Evolutionary conservation across 2,329 filamentous ascomycete species (phyloP).

Genomic region (Didymella exigua): DNA sequence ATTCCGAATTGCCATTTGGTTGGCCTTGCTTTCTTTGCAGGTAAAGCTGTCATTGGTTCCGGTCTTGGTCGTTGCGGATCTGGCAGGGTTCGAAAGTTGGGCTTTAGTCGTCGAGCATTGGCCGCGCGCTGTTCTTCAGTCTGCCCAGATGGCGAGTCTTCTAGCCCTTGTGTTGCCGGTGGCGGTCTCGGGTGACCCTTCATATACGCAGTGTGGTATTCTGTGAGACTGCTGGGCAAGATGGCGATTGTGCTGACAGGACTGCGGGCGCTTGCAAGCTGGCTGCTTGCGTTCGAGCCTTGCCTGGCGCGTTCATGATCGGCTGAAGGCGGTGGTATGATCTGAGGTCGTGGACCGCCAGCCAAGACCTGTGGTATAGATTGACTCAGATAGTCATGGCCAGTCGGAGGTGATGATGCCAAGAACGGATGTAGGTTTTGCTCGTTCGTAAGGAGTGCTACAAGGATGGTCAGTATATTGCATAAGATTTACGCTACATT

Average conservation of each 20-base stretch:
- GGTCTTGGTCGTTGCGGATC: conserved; percentile 63
- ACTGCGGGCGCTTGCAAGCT: conserved; percentile 44
- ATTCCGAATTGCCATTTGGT: conserved; percentile 99
- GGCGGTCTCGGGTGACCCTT: conserved; percentile 61
- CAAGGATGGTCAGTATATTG: conserved; percentile 21
- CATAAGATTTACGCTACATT: background rate
- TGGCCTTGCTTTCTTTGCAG: conserved; percentile 73
- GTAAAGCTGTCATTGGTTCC: conserved; percentile 61
- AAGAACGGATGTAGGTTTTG: conserved; percentile 60
- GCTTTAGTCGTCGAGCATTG: conserved; percentile 79
- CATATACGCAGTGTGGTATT: conserved; percentile 91
- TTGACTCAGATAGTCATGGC: conserved; percentile 44
- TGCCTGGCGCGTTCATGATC: conserved; percentile 52
- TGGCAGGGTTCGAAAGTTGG: conserved; percentile 73
- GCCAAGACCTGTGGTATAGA: conserved; percentile 45
- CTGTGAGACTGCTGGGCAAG: conserved; percentile 85
- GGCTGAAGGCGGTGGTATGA: conserved; percentile 30
- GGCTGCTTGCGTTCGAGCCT: conserved; percentile 52
- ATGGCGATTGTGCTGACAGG: conserved; percentile 82
- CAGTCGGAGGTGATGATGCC: conserved; percentile 62
- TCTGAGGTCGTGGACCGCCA: conserved; percentile 39
- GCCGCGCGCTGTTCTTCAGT: conserved; percentile 73
- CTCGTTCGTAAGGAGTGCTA: conserved; percentile 61
- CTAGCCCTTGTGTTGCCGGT: conserved; percentile 26
- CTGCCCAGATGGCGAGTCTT: conserved; percentile 52